phyloP scores from a whole-genome alignment of 2,329 filamentous ascomycete genomes.

The Colletotrichum brevisporum region DNA sequence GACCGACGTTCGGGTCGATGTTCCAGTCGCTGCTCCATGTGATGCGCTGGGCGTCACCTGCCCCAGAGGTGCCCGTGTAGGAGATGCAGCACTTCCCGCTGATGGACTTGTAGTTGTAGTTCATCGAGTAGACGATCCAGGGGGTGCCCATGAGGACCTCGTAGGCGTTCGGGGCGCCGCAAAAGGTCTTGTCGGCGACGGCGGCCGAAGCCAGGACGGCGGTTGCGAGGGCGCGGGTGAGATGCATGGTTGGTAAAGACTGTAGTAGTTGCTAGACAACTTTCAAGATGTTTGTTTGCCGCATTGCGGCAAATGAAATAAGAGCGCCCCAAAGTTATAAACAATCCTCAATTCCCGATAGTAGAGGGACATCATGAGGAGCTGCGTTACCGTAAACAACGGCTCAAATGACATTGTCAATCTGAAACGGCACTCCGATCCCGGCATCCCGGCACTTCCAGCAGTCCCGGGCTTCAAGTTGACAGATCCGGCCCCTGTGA shows the following conservation, averaged over 20 bases:
- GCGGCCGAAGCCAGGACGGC: conserved; percentile 20
- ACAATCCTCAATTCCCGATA: not conserved
- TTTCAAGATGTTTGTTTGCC: no score
- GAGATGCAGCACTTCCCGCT: conserved; percentile 56
- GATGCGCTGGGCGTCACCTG: conserved; percentile 48
- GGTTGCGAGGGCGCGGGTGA: conserved; percentile 5
- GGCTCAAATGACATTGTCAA: conserved; percentile 17
- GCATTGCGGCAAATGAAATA: no score
- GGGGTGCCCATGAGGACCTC: conserved; percentile 54
- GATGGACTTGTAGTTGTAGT: conserved; percentile 57
- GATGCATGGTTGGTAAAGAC: conserved; percentile 19
- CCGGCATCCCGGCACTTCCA: not conserved
- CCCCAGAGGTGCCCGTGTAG: conserved; percentile 52
- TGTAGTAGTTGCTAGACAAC: not conserved
- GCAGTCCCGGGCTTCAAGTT: no score
- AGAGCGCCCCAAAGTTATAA: not conserved
- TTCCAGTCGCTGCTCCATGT: conserved; percentile 55
- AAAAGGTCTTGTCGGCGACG: conserved; percentile 38
- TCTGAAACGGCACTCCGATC: conserved; percentile 21
- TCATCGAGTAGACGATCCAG: conserved; percentile 62
- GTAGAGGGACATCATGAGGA: not conserved
- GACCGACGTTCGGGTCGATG: conserved; percentile 52
- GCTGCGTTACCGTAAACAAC: conserved; percentile 11
- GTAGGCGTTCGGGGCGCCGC: conserved; percentile 46
- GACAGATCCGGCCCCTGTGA: no score